phyloP scores from a whole-genome alignment of 202 grass and related monocot genomes.

The Schoenoplectus triqueter region DNA sequence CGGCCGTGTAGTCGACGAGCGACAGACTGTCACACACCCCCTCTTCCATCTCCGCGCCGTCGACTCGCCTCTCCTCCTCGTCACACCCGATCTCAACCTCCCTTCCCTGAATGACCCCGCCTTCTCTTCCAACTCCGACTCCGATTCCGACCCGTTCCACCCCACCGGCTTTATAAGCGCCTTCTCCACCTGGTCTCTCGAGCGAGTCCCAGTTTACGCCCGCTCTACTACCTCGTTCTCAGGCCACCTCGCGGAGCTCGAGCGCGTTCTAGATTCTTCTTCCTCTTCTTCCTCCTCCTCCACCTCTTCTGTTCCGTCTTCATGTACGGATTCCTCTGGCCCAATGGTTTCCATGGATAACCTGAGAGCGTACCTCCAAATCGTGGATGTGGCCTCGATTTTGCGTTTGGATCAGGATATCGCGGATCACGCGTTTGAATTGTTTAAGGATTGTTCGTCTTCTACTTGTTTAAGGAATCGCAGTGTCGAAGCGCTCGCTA shows the following conservation, averaged over 20 bases:
- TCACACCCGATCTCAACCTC: slow-evolving; percentile 63
- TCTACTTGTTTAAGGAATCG: slow-evolving; percentile 90
- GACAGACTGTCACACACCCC: slow-evolving; percentile 62
- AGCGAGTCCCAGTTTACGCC: slow-evolving; percentile 75
- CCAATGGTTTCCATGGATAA: slow-evolving; percentile 84
- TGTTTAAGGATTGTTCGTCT: slow-evolving; percentile 89
- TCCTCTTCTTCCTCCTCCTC: slow-evolving; percentile 38
- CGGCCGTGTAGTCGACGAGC: slow-evolving; percentile 79
- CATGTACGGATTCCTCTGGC: slow-evolving; percentile 55
- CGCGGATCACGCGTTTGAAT: slow-evolving; percentile 88
- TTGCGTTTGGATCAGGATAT: slow-evolving; percentile 79
- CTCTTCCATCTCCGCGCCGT: slow-evolving; percentile 73
- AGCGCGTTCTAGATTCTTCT: slow-evolving; percentile 69
- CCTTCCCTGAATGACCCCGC: slow-evolving; percentile 55
- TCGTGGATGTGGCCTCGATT: slow-evolving; percentile 86
- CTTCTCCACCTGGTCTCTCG: slow-evolving; percentile 94
- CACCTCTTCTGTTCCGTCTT: slow-evolving; percentile 16
- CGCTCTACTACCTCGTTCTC: slow-evolving; percentile 86
- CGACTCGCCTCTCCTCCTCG: slow-evolving; percentile 80
- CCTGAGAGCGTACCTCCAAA: slow-evolving; percentile 95
- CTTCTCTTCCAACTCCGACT: neutral
- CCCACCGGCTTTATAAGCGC: slow-evolving; percentile 86
- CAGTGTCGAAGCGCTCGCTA: slow-evolving; percentile 87
- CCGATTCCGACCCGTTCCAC: slow-evolving; percentile 77
- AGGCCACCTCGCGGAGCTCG: slow-evolving; percentile 89